Base-by-base conservation (phyloP, 768 basidiomycete species). In the Coprinopsis cinerea region DNA sequence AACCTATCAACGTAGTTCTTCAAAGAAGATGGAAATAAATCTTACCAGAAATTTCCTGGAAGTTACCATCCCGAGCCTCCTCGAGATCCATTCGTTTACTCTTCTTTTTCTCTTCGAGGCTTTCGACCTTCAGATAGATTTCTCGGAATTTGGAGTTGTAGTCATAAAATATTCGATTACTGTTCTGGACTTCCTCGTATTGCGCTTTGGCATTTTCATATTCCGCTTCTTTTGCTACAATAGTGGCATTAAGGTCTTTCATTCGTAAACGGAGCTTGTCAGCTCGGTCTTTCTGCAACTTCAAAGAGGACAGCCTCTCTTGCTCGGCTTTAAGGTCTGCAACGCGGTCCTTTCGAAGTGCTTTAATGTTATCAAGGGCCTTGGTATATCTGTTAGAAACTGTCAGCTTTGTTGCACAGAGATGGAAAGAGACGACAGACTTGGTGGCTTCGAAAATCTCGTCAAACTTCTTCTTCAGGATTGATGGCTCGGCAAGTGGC, bases 361-460 rank as follows among this genome's bases (percentile, higher is more conserved):
- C 60, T 63, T 94, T 96, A 70, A 98, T 97, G 23, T 85, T 82
- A 52, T 96, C 92, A 1, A 99, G 75, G 0, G 95, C 96, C 61
- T 98, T 98, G 0, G 95, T 97, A 66, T 97, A 99, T 59, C 94
- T 96, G 50, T 0, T 22, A 34, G 25, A 49, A 43, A 9, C 24
- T 30, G 26, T 52, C 1, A 41, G 45, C 24, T 25, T 53, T 37
- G 17, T 39, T 13, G 25, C 17, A 14, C 23, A 7, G 20, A n/a
- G 9, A 41, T 4, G 6, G 23, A 11, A n/a, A 28, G 37, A 50
- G 15, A 37, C 27, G 35, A 61, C 72, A 26, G 44, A 89, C 92
- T 88, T 87, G 17, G 94, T 98, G 2, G 96, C 96, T 66, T 99
- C 96, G 59, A 99, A 98, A 49, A 99, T 99, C 59, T 99, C 96